Conservation (phyloP, 2,329 filamentous ascomycete genomes). For the Talaromyces verruculosus region DNA sequence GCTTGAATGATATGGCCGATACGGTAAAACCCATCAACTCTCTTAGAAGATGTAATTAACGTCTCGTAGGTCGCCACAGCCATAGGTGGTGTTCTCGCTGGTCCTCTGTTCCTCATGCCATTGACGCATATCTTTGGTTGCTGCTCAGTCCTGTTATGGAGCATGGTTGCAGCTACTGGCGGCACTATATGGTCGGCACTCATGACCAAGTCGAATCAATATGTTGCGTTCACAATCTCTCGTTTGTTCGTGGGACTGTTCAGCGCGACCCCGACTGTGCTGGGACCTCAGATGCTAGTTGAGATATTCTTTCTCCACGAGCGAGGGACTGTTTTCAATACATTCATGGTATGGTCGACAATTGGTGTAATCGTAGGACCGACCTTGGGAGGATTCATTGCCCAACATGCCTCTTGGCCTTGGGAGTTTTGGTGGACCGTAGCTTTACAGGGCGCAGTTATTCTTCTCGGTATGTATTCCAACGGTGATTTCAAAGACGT, state of each 20-base stretch:
- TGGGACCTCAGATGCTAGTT: constrained; percentile 20
- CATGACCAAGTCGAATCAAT: constrained; percentile 17
- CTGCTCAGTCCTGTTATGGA: constrained; percentile 19
- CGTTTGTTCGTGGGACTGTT: constrained; percentile 20
- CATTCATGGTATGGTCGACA: constrained; percentile 15
- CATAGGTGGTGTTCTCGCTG: constrained; percentile 14
- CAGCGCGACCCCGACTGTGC: constrained; percentile 10
- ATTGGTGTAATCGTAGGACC: constrained; percentile 13
- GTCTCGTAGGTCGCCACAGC: constrained; percentile 11
- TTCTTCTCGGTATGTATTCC: constrained; percentile 8
- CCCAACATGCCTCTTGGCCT: constrained; percentile 17
- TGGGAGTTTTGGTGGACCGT: constrained; percentile 21
- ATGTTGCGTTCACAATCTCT: constrained; percentile 19
- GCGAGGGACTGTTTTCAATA: constrained; percentile 18
- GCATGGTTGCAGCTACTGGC: constrained; percentile 12
- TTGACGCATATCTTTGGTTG: constrained; percentile 20
- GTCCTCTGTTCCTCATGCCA: constrained; percentile 15
- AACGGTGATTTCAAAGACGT: neutral
- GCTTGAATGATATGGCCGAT: constrained; percentile 23
- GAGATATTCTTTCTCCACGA: constrained; percentile 21
- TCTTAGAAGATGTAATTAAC: neutral
- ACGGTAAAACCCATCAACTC: constrained; percentile 11
- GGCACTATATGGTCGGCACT: constrained; percentile 20
- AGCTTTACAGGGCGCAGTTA: constrained; percentile 12
- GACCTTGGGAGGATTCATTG: constrained; percentile 19